phyloP scores from a whole-genome alignment of 192 early-diverging fungal species.

The Mycoemilia scoparia region DNA sequence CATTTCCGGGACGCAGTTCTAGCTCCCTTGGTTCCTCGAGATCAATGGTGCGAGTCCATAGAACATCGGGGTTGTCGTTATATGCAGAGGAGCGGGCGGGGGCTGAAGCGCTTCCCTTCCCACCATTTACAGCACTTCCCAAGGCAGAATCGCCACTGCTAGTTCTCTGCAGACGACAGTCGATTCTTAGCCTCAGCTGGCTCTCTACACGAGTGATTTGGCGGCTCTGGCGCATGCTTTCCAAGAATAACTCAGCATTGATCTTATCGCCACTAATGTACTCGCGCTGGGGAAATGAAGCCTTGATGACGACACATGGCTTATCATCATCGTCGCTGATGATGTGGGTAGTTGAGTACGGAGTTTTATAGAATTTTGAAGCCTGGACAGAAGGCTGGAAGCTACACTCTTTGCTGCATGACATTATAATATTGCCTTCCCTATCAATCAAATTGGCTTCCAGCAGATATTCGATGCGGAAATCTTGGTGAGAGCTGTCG shows the following conservation, averaged over 20 bases:
- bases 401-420: constrained; percentile 12
- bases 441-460: too few relatives aligned
- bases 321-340: constrained; percentile 19
- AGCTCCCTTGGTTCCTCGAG: constrained; percentile 8
- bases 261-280: constrained; percentile 25
- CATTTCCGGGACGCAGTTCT: constrained; percentile 14
- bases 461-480: too few relatives aligned
- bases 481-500: too few relatives aligned
- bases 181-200: constrained; percentile 22
- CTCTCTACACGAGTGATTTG: constrained; percentile 20
- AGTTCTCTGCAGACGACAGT: constrained; percentile 25
- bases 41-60: constrained; percentile 20
- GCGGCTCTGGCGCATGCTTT: constrained; percentile 14
- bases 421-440: too few relatives aligned
- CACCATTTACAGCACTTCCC: constrained; percentile 3
- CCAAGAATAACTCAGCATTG: constrained; percentile 23
- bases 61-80: constrained; percentile 21
- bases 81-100: constrained; percentile 14
- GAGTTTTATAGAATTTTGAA: too few relatives aligned
- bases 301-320: constrained; percentile 16
- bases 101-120: constrained; percentile 14
- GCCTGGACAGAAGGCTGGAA: too few relatives aligned
- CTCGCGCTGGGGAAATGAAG: constrained; percentile 21
- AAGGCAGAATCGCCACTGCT: constrained; percentile 21
- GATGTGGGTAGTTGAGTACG: too few relatives aligned